Evolutionary conservation across 352 stramenopile species (phyloP).

Genomic region (Phytophthora melonis): DNA sequence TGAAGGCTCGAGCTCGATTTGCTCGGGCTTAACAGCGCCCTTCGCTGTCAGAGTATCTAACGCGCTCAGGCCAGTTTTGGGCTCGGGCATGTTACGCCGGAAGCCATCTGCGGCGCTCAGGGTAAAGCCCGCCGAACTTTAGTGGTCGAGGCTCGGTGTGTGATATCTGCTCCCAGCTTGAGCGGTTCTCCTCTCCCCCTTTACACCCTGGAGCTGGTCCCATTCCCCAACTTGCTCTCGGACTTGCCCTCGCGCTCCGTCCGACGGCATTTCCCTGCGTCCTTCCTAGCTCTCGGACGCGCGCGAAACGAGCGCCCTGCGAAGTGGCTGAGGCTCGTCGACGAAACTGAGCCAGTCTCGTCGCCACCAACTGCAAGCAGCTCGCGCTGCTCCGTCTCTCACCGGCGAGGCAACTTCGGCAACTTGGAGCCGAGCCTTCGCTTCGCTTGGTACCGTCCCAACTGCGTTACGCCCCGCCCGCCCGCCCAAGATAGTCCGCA

Average conservation of each 20-base stretch:
- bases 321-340: conserved; percentile 23
- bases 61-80: conserved; percentile 28
- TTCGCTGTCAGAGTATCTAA: conserved; percentile 25
- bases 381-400: conserved; percentile 33
- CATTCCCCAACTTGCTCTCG: conserved; percentile 19
- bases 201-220: background rate
- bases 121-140: conserved; percentile 38
- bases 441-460: conserved; percentile 44
- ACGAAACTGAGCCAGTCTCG: conserved; percentile 27
- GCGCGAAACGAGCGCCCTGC: conserved; percentile 11
- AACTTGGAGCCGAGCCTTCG: conserved; percentile 8
- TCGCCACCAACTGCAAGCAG: conserved; percentile 36
- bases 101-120: conserved; percentile 42
- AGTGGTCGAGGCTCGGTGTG: conserved; percentile 24
- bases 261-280: conserved; percentile 15
- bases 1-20: conserved; percentile 17
- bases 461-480: conserved; percentile 21
- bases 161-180: background rate
- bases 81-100: conserved; percentile 20
- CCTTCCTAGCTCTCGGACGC: background rate
- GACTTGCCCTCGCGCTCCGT: conserved; percentile 14
- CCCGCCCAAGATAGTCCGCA: conserved; percentile 6
- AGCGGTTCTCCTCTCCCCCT: conserved; percentile 11
- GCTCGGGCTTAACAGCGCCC: conserved; percentile 21
- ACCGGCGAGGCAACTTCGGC: conserved; percentile 25